Base-by-base conservation (phyloP, 257 asterid genomes). In the Jasminum sambac region DNA sequence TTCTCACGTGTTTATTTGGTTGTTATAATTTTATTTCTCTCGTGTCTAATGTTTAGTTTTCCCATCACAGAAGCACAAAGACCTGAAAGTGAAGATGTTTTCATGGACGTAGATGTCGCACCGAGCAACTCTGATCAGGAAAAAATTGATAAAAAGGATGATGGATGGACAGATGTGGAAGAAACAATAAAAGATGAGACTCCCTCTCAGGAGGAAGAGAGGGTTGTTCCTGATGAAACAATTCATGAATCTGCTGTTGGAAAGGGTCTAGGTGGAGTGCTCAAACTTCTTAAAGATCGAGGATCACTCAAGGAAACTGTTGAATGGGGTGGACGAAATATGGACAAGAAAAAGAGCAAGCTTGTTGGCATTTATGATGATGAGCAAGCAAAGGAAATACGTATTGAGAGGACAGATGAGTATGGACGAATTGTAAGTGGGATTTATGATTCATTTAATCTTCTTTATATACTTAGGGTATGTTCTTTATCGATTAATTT, bases 251-350 rank as follows among this genome's bases (percentile, higher is more conserved):
- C 84, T 76, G 74, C 94, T 58, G 95, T 95, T 58, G 99, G 99
- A 50, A 91, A 89, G 83, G 99, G 99, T 68, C 78, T 95, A 70
- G 88, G 89, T 68, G 89, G 90, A 37, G 90, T 89, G 73, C 88
- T 91, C 73, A 86, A 80, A 74, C 95, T 89, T 69, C 74, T 95
- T 79, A 87, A 95, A 84, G 91, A 87, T 14, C 81, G 97, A 66
- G 99, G 99, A 68, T 77, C 96, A 44, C 90, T 95, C 19, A 91
- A 89, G 85, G 99, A 95, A 81, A 86, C 88, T 69, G 68, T 87
- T 59, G 99, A 95, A 77, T 95, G 96, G 96, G 99, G 99, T 74
- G 99, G 99, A 71, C 89, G 98, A 76, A 91, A 91, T 85, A 95
- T 89, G 98, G 99, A 95, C 85, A 89, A 95, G 89, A 91, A 89